Conservation (phyloP, 202 grass and related monocot genomes). For the Brachypodium distachyon region DNA sequence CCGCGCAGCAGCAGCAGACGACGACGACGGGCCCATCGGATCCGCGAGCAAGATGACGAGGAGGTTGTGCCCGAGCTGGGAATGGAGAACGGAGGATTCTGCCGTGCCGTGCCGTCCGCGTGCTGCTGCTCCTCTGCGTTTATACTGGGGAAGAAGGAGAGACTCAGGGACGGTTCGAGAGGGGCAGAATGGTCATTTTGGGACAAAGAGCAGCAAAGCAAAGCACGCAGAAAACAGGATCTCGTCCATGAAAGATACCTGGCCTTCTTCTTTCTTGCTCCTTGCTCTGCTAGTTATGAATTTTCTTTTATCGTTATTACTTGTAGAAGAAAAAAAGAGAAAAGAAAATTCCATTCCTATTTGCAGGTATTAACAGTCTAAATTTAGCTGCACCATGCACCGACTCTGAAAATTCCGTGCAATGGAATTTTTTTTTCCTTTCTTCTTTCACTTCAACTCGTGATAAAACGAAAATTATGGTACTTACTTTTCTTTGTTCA, state of each 20-base stretch:
- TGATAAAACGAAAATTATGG: no score
- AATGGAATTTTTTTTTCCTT: no score
- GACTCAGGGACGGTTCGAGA: background rate
- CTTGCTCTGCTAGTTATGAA: background rate
- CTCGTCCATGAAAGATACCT: background rate
- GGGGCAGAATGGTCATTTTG: slow-evolving; percentile 6
- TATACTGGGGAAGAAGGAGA: background rate
- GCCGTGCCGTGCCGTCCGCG: background rate
- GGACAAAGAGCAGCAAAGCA: background rate
- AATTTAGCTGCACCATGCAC: no score
- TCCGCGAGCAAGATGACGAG: background rate
- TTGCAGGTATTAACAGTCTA: no score
- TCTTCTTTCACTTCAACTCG: no score
- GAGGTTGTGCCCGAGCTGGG: background rate
- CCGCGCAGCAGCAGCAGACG: background rate
- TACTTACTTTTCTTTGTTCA: no score
- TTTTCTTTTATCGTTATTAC: no score
- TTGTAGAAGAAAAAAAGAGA: no score
- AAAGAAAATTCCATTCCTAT: no score
- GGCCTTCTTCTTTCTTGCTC: background rate
- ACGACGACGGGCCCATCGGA: background rate
- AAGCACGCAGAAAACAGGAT: no score
- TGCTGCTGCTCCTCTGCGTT: background rate
- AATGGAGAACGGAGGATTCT: background rate
- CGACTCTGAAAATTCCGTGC: no score